These are phyloP conservation scores for Hypsizygus marmoreus DNA, from an alignment of 768 basidiomycete species.

Conservation along the genomic window DNA sequence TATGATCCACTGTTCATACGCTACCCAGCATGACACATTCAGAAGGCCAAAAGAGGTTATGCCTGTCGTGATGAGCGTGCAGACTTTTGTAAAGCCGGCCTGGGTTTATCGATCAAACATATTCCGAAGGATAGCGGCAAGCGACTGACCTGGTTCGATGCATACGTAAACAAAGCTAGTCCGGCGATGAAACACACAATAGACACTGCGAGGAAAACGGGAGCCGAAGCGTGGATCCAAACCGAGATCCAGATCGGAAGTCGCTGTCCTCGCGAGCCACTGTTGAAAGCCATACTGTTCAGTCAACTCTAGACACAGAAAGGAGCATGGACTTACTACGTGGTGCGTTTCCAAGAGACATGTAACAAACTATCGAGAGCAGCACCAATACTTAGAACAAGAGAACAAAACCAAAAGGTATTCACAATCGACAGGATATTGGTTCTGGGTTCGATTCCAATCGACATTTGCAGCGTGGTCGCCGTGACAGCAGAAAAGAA, in stretches of 20 bases:
- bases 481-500: slow-evolving; percentile 29
- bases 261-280: slow-evolving; percentile 8
- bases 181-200: slow-evolving; percentile 10
- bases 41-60: slow-evolving; percentile 11
- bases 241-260: slow-evolving; percentile 9
- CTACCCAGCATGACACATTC: slow-evolving; percentile 5
- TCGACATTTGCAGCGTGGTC: slow-evolving; percentile 18
- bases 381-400: slow-evolving; percentile 22
- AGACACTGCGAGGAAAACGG: slow-evolving; percentile 9
- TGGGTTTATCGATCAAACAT: neutral
- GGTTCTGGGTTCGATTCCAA: neutral
- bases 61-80: slow-evolving; percentile 8
- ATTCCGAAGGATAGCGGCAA: neutral
- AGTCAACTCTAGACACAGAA: too few relatives aligned
- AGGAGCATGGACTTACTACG: slow-evolving; percentile 13
- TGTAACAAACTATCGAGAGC: slow-evolving; percentile 23
- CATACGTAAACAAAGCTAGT: slow-evolving; percentile 11
- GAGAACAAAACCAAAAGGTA: slow-evolving; percentile 21
- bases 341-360: slow-evolving; percentile 21
- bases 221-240: slow-evolving; percentile 12
- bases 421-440: slow-evolving; percentile 6
- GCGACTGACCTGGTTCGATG: slow-evolving; percentile 1
- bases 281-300: neutral
- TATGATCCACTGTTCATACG: slow-evolving; percentile 7
- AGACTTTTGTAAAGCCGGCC: slow-evolving; percentile 1